phyloP scores from a whole-genome alignment of 2,329 filamentous ascomycete genomes.

The Calonectria fujianensis region DNA sequence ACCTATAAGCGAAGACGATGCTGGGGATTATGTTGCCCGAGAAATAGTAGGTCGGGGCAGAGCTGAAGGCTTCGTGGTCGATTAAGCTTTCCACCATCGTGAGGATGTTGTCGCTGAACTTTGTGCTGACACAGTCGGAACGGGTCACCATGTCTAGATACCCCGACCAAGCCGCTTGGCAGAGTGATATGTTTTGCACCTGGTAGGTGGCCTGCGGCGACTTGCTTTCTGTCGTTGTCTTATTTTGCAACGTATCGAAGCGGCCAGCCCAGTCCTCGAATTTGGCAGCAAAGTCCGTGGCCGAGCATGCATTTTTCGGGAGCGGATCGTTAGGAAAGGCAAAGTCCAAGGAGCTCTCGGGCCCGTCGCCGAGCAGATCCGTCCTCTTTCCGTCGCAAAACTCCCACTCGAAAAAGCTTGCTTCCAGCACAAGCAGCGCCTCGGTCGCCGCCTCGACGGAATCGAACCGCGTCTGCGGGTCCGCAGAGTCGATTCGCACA shows the following conservation, averaged over 20 bases:
- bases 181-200: background rate
- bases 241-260: background rate
- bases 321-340: background rate
- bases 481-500: background rate
- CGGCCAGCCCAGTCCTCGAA: background rate
- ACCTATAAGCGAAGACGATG: background rate
- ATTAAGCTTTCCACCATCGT: background rate
- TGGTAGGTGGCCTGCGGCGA: background rate
- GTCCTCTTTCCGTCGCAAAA: background rate
- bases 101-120: background rate
- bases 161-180: background rate
- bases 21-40: background rate
- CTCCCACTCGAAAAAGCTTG: background rate
- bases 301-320: background rate
- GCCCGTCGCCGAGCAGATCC: background rate
- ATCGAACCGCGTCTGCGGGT: background rate
- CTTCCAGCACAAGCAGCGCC: background rate
- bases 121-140: background rate
- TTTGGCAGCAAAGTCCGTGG: background rate
- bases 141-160: background rate
- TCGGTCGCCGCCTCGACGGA: background rate
- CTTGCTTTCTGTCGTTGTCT: background rate
- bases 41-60: background rate
- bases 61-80: background rate
- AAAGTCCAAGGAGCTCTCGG: background rate